Evolutionary conservation across 768 basidiomycete genomes (phyloP).

Genomic region (Chalciporus sphaerocephalus): DNA sequence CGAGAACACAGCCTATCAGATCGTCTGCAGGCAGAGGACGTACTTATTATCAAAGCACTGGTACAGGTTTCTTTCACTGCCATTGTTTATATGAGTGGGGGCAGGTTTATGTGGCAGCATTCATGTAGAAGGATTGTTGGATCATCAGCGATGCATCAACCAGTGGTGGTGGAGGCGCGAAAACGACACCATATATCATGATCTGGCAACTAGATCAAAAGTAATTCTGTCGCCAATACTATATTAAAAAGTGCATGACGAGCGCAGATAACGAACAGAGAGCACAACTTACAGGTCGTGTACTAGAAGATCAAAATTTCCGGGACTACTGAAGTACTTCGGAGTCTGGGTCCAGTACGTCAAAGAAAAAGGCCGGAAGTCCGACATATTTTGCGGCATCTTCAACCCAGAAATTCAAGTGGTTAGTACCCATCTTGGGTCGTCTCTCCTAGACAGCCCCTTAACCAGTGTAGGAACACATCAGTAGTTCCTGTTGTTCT

Average conservation of each 20-base stretch:
- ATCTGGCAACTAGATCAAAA: constrained; percentile 22
- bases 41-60: constrained; percentile 19
- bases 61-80: constrained; percentile 23
- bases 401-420: too few species aligned
- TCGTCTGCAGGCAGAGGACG: neutral
- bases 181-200: constrained; percentile 24
- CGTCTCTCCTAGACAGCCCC: too few species aligned
- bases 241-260: neutral
- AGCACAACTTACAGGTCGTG: constrained; percentile 17
- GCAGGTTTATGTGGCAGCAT: constrained; percentile 25
- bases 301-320: constrained; percentile 9
- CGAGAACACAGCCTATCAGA: constrained; percentile 8
- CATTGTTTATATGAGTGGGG: constrained; percentile 34
- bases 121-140: constrained; percentile 35
- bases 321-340: constrained; percentile 25
- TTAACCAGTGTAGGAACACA: too few species aligned
- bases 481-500: too few species aligned
- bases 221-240: constrained; percentile 26
- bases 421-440: too few species aligned
- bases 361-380: too few species aligned
- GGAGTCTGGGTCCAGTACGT: constrained; percentile 21
- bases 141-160: too few species aligned
- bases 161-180: constrained; percentile 31
- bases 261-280: neutral
- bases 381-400: constrained; percentile 19